Conservation (phyloP, 768 basidiomycete species). For the Lactifluus piperatus region DNA sequence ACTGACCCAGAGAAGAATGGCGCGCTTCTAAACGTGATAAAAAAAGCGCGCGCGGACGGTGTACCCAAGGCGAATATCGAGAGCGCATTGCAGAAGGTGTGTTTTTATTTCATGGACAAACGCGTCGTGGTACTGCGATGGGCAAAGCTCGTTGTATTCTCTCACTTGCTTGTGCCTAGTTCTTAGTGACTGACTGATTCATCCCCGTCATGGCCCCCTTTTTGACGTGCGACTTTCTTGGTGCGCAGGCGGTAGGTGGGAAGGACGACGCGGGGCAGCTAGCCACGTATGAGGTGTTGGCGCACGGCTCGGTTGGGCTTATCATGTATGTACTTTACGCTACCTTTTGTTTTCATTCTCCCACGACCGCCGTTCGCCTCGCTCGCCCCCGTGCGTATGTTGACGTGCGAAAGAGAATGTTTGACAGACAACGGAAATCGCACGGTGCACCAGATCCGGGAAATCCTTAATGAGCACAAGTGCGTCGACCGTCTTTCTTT, state of each 20-base stretch:
- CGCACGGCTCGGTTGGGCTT: conserved; percentile 19
- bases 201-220: not conserved
- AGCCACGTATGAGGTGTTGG: conserved; percentile 17
- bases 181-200: not conserved
- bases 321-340: conserved; percentile 14
- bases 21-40: conserved; percentile 12
- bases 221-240: not conserved
- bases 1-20: conserved; percentile 14
- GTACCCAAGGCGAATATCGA: conserved; percentile 20
- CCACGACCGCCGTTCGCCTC: not conserved
- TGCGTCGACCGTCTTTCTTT: not conserved
- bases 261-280: conserved; percentile 13
- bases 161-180: too few relatives aligned
- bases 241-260: conserved; percentile 8
- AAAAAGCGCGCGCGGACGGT: conserved; percentile 14
- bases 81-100: conserved; percentile 18
- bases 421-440: conserved; percentile 20
- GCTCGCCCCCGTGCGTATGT: not conserved
- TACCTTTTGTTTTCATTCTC: not conserved
- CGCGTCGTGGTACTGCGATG: too few relatives aligned
- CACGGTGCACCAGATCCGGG: conserved; percentile 15
- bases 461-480: conserved; percentile 19
- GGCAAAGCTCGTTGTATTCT: not conserved
- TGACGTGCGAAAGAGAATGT: conserved; percentile 16
- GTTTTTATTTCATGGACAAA: too few relatives aligned